These are phyloP conservation scores for Castanea mollissima DNA, from an alignment of 306 rosid species.

Conservation along the genomic window DNA sequence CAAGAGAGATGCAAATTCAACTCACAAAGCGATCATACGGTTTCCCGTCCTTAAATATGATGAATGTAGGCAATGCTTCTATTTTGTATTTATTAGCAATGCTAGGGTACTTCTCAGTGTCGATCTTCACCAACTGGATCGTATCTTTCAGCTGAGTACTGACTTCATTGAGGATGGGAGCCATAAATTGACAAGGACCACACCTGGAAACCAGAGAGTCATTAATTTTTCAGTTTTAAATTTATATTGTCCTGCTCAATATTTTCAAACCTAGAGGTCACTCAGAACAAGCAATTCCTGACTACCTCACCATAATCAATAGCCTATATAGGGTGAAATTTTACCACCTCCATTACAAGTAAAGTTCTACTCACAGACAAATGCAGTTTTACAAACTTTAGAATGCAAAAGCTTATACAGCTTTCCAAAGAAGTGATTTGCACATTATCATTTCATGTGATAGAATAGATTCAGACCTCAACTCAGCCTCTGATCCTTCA, in stretches of 20 bases:
- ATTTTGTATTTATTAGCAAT: constrained; percentile 76
- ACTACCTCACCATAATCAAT: not conserved
- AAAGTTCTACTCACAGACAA: not conserved
- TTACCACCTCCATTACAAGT: not conserved
- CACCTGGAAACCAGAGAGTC: constrained; percentile 61
- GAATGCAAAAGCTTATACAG: not conserved
- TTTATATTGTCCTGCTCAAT: not conserved
- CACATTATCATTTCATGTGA: not conserved
- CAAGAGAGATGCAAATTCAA: constrained; percentile 12
- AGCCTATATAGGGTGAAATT: not conserved
- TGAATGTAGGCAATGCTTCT: constrained; percentile 89
- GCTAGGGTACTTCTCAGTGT: constrained; percentile 88
- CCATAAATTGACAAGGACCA: constrained; percentile 98
- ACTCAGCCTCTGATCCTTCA: not conserved
- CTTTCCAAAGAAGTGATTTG: not conserved
- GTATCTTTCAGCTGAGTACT: constrained; percentile 54
- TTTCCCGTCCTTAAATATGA: constrained; percentile 81
- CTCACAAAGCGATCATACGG: constrained; percentile 83
- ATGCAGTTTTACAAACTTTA: not conserved
- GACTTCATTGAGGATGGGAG: constrained; percentile 81
- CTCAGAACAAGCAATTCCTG: not conserved
- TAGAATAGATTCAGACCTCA: not conserved
- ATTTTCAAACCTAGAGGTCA: not conserved
- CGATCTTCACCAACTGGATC: constrained; percentile 80
- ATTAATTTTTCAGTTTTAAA: constrained; percentile 10